These are phyloP conservation scores for Fistulifera solaris DNA, from an alignment of 108 stramenopile genomes.

Conservation along the genomic window DNA sequence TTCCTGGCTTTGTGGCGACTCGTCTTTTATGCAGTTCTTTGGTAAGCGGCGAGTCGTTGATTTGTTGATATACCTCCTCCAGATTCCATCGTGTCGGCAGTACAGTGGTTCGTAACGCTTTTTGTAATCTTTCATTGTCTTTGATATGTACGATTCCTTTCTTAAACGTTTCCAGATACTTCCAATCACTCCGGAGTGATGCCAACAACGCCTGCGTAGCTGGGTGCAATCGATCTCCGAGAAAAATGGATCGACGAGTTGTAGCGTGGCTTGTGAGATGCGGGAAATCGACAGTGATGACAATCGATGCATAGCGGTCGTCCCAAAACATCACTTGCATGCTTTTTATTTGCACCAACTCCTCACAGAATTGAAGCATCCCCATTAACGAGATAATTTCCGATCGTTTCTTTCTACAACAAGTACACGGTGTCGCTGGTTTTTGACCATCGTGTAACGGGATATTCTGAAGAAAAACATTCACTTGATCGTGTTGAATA, in stretches of 20 bases:
- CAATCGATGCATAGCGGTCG: neutral
- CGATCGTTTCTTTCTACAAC: too few species aligned
- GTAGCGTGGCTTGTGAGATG: too few species aligned
- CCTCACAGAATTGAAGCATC: too few species aligned
- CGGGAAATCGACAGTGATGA: constrained; percentile 1
- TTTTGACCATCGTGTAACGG: too few species aligned
- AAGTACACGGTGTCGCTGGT: too few species aligned
- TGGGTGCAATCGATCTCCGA: neutral
- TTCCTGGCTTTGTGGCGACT: neutral
- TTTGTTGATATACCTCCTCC: constrained; percentile 46
- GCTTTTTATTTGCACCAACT: too few species aligned
- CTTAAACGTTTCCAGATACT: neutral
- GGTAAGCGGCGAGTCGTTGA: constrained; percentile 28
- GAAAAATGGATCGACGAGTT: neutral
- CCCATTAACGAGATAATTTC: too few species aligned
- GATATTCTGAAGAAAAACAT: constrained; percentile 1
- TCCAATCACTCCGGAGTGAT: neutral
- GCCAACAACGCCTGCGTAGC: neutral
- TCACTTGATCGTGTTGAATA: neutral
- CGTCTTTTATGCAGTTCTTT: neutral
- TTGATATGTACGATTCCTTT: neutral
- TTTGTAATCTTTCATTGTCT: neutral
- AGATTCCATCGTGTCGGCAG: constrained; percentile 49
- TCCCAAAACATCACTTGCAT: too few species aligned
- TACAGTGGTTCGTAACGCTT: constrained; percentile 9